Evolutionary conservation across 257 asterid species (phyloP).

Genomic region (Fraxinus anomala): DNA sequence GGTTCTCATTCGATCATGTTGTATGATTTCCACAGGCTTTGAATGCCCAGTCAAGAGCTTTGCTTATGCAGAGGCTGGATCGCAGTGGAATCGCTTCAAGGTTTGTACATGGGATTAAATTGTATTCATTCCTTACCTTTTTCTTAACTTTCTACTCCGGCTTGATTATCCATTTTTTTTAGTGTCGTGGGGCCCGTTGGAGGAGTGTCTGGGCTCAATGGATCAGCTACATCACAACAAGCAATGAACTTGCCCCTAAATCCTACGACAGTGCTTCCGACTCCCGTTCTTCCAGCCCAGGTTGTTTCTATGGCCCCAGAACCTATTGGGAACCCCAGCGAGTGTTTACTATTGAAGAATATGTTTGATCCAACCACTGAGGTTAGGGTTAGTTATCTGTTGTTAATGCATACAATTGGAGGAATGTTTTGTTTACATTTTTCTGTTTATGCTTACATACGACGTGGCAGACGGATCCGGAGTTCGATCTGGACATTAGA

Average conservation of each 20-base stretch:
- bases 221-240: constrained; percentile 62
- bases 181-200: constrained; percentile 77
- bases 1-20: background rate
- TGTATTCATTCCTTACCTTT: constrained; percentile 9
- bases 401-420: constrained; percentile 2
- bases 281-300: constrained; percentile 58
- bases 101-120: constrained; percentile 37
- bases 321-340: constrained; percentile 94
- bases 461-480: constrained; percentile 72
- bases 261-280: constrained; percentile 54
- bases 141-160: constrained; percentile 4
- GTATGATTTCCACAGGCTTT: constrained; percentile 54
- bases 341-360: constrained; percentile 89
- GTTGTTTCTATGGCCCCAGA: constrained; percentile 65
- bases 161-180: constrained; percentile 21
- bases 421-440: background rate
- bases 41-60: constrained; percentile 97
- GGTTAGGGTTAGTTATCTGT: constrained; percentile 47
- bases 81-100: constrained; percentile 90
- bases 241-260: constrained; percentile 63
- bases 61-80: constrained; percentile 93
- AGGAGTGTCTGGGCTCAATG: constrained; percentile 67
- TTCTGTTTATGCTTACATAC: background rate
- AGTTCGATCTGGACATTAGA: constrained; percentile 85
- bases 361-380: constrained; percentile 96